Base-by-base conservation (phyloP, 352 stramenopile species). In the Phytophthora pistaciae region DNA sequence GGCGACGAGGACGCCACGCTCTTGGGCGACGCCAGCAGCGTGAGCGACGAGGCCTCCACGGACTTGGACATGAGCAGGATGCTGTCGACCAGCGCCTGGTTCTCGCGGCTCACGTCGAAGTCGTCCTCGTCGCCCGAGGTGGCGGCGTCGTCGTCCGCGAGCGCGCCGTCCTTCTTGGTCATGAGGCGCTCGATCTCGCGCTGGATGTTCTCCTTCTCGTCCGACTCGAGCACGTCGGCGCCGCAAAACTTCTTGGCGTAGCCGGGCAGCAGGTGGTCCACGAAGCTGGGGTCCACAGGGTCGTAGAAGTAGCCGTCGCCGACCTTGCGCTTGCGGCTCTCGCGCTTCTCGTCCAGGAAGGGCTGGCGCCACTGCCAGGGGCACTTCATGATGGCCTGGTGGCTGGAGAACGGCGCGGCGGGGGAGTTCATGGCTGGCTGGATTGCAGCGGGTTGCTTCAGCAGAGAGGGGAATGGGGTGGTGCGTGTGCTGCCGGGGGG, bases 331-430 rank as follows among this genome's bases (percentile, higher is more conserved):
- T 96, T 96, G 72, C 88, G 85, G 69, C 82, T 92, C 55, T 89
- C 87, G 57, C 77, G 89, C 66, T 91, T 91, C 65, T 93, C 89
- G 58, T 94, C 89, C 56, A 96, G 72, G 72, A 96, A 96, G 13
- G 88, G 87, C 68, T 92, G 80, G 31, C 89, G 89, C 89, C 89
- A 96, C 61, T 96, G 89, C 89, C 89, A 96, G 25, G 89, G 89
- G 53, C 89, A 96, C 75, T 96, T 96, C 81, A 96, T 91, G 72
- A 96, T 94, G 48, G 89, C 85, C 68, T 93, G 84, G 77, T 95
- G 87, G 56, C 73, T 90, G 42, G 74, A 86, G 73, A 64, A 84
- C 44, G 77, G 64, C 23, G 80, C 82, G 36, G 70, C 78, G 42
- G 81, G 65, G 21, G 78, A 86, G 72, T 92, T 81, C 84, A 93